Evolutionary conservation across 192 early-diverging fungal species (phyloP).

Genomic region (Coemansia brasiliensis): DNA sequence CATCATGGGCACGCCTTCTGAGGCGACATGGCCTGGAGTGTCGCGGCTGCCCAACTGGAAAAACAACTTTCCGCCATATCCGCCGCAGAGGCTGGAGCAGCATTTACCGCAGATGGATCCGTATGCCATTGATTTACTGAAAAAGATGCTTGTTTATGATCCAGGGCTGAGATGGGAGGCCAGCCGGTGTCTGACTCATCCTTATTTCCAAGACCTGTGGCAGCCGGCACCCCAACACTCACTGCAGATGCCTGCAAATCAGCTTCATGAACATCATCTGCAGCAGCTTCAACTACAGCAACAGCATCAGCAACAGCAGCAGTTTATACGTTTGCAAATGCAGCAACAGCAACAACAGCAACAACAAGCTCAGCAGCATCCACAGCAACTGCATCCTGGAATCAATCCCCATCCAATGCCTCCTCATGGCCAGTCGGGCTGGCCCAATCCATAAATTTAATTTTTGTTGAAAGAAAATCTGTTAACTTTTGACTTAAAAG

Average conservation of each 20-base stretch:
- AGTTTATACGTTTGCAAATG: constrained; percentile 12
- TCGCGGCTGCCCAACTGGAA: constrained; percentile 71
- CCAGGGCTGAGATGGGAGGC: constrained; percentile 55
- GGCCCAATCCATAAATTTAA: constrained; percentile 9
- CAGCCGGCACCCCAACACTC: constrained; percentile 38
- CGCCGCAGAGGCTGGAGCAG: constrained; percentile 62
- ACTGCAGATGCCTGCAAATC: constrained; percentile 24
- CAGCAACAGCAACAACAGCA: constrained; percentile 26
- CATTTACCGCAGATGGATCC: constrained; percentile 75
- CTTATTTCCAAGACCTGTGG: constrained; percentile 50
- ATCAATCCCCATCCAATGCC: constrained; percentile 17
- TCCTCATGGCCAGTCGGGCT: constrained; percentile 17
- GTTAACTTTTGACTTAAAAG: too few species aligned
- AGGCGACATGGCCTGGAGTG: constrained; percentile 74
- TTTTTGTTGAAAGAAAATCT: not conserved
- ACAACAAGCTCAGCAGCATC: constrained; percentile 30
- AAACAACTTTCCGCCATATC: constrained; percentile 65
- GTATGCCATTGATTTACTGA: constrained; percentile 70
- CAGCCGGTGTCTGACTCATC: constrained; percentile 33
- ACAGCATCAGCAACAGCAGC: constrained; percentile 37
- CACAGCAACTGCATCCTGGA: constrained; percentile 27
- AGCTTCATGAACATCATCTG: constrained; percentile 39
- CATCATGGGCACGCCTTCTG: constrained; percentile 75
- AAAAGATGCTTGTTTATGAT: constrained; percentile 73
- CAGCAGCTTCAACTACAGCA: constrained; percentile 36